Evolutionary conservation across 129 eudicot species (phyloP).

Genomic region (Flaveria bidentis): DNA sequence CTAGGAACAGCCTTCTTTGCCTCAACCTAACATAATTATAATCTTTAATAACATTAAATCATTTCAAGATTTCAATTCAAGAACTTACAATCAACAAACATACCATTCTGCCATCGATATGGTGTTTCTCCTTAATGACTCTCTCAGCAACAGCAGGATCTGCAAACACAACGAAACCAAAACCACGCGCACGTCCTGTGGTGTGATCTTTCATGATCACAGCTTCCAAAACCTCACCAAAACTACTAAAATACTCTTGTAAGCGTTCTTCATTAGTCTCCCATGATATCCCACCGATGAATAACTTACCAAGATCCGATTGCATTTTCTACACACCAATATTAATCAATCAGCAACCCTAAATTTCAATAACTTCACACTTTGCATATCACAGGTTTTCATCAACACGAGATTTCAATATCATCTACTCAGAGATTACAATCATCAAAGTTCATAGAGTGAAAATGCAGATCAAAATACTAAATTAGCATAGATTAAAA

Average conservation of each 20-base stretch:
- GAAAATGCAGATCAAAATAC: conserved; percentile 33
- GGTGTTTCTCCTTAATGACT: conserved; percentile 66
- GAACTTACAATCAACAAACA: not conserved
- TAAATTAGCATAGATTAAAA: conserved; percentile 23
- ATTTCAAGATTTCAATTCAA: not conserved
- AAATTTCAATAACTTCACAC: conserved; percentile 6
- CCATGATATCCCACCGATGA: conserved; percentile 81
- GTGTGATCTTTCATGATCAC: conserved; percentile 76
- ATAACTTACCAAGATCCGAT: conserved; percentile 69
- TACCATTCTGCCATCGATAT: conserved; percentile 78
- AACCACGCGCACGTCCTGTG: conserved; percentile 76
- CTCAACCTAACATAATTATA: conserved; percentile 45
- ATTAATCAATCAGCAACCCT: not conserved
- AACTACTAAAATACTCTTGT: conserved; percentile 57
- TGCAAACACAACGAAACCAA: conserved; percentile 70
- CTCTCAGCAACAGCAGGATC: conserved; percentile 64
- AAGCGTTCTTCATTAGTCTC: conserved; percentile 74
- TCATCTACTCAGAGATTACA: not conserved
- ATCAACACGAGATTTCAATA: not conserved
- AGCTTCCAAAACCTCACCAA: conserved; percentile 72
- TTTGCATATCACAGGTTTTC: not conserved
- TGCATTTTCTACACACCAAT: conserved; percentile 49
- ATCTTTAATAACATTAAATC: not conserved
- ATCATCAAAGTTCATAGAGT: conserved; percentile 8
- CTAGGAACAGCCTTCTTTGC: conserved; percentile 75